Conservation (phyloP, 768 basidiomycete species). For the Leccinum variicolor region DNA sequence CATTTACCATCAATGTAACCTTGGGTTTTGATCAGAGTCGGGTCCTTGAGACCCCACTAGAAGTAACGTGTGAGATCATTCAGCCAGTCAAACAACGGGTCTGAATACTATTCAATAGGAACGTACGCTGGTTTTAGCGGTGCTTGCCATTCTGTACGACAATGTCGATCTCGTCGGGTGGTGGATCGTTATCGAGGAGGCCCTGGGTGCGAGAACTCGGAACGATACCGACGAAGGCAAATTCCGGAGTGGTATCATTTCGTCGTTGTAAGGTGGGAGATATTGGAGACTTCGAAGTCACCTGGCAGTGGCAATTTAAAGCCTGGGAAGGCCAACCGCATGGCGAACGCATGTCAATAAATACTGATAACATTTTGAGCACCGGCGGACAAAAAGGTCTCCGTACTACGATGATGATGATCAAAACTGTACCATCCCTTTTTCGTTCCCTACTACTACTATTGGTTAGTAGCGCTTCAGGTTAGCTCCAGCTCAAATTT, state of each 20-base stretch:
- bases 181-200: not conserved
- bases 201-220: constrained; percentile 18
- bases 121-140: constrained; percentile 36
- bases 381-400: not conserved
- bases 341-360: not conserved
- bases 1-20: constrained; percentile 84
- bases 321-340: constrained; percentile 1
- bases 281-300: not conserved
- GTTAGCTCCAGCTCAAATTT: no score
- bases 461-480: no score
- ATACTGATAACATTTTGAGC: not conserved
- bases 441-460: not conserved
- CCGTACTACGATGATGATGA: not conserved
- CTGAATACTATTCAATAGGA: not conserved
- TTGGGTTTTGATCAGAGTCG: constrained; percentile 69
- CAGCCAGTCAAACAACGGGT: not conserved
- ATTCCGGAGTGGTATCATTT: constrained; percentile 15
- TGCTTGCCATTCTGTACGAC: constrained; percentile 54
- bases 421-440: not conserved
- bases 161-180: constrained; percentile 9
- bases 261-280: not conserved
- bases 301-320: not conserved
- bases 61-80: not conserved
- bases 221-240: constrained; percentile 17
- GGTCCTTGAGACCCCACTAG: constrained; percentile 76